Base-by-base conservation (phyloP, 352 stramenopile genomes). In the Phytophthora pisi region DNA sequence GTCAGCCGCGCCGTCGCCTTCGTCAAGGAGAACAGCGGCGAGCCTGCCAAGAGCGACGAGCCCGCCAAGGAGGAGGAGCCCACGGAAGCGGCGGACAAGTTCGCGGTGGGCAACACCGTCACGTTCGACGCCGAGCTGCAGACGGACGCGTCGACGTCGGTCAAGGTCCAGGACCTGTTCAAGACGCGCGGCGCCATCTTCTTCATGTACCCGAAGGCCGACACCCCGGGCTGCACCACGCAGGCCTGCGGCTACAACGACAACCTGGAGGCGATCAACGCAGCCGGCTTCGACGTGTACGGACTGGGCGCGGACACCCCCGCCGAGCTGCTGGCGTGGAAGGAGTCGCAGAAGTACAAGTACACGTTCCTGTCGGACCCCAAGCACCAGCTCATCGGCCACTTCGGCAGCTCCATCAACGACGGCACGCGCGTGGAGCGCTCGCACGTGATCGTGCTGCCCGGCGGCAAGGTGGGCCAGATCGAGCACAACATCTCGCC, bases 131-230 rank as follows among this genome's bases (percentile, higher is more conserved):
- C 84, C 2, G 86, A 92, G 62, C 75, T 96, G 42, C 66, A 86
- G 62, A 96, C 73, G 9, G 79, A 96, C 51, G 74, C 83, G 13
- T 81, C 71, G 16, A 75, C 80, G 23, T 77, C 56, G 11, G 80
- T 93, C 11, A 75, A 81, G 50, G 75, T 95, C 42, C 86, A 93
- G 56, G 77, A 88, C 18, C 57, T 96, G 38, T 81, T 94, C 61
- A 80, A 91, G 61, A 83, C 89, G 5, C 78, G 86, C 15, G 88
- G 86, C 20, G 85, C 75, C 43, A 89, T 96, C 57, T 93, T 96
- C 74, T 96, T 96, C 72, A 95, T 95, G 84, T 96, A 90, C 70
- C 87, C 89, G 5, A 93, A 93, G 62, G 89, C 89, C 0, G 84
- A 96, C 65, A 96, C 89, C 7, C 84, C 86, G 4, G 89, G 87